A percentile compares a stretch with the other conserved stretches of the same genome.
Conservation (phyloP, 1,284 basidiomycete genomes). For the Anthracocystis setariae region DNA sequence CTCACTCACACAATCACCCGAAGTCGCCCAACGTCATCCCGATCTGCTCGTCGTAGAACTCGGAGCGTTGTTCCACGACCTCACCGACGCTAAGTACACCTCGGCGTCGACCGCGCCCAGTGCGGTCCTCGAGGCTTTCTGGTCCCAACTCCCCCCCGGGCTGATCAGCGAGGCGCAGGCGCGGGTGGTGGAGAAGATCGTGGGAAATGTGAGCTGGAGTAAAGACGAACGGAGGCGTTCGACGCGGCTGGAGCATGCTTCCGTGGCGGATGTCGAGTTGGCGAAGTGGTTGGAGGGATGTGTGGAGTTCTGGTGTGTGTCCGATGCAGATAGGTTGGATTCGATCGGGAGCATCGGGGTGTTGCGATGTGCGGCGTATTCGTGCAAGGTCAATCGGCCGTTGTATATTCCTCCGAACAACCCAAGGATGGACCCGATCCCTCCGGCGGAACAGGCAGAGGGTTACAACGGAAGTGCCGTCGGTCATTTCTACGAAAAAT, state of each 20-base stretch:
- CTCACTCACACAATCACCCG: conserved; percentile 73
- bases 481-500: conserved; percentile 86
- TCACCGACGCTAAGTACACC: conserved; percentile 86
- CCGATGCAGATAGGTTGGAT: conserved; percentile 90
- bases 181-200: conserved; percentile 71
- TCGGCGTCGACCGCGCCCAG: conserved; percentile 9
- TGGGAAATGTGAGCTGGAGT: conserved; percentile 86
- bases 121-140: conserved; percentile 21
- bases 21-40: conserved; percentile 2
- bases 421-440: conserved; percentile 26
- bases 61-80: conserved; percentile 82
- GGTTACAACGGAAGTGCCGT: conserved; percentile 74
- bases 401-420: conserved; percentile 72
- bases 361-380: conserved; percentile 85
- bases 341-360: conserved; percentile 91
- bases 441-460: conserved; percentile 50
- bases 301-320: conserved; percentile 85
- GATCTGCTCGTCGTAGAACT: conserved; percentile 83
- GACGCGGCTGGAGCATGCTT: neutral
- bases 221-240: conserved; percentile 74
- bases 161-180: conserved; percentile 9
- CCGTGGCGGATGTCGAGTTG: conserved; percentile 16
- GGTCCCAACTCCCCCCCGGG: neutral
- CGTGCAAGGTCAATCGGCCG: conserved; percentile 75
- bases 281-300: conserved; percentile 79